Base-by-base conservation (phyloP, 108 stramenopile species). In the Mediolabrus comicus region DNA sequence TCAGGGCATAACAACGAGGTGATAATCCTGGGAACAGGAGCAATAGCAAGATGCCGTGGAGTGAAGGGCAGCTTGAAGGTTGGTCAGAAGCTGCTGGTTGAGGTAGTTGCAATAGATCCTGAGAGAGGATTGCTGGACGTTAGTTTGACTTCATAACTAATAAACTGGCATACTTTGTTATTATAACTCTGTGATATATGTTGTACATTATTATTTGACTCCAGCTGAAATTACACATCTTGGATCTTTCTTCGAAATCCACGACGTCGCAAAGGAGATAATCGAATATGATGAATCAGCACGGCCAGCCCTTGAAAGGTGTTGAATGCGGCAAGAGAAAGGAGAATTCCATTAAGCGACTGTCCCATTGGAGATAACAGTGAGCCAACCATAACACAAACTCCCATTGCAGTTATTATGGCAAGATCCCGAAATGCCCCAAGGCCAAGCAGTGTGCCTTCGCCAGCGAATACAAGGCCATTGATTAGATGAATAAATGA, bases 391-490 rank as follows among this genome's bases (percentile, higher is more conserved):
- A 94, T 87, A 0, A 55, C 61, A 9, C 36, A 66, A 22, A 83
- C 79, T 13, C 88, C 87, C 9, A 72, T 29, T n/a, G 66, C 67
- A 12, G 90, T 89, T 26, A 85, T 66, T 8, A 78, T 7, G 2
- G 88, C 88, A 62, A 94, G 71, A 19, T 82, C 88, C 17, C 72
- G 63, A 60, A 81, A 95, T 22, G 53, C 33, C 3, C 83, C 85
- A 3, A 87, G 56, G 1, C 93, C 93, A 54, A 90, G 72, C 85
- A 92, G 85, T 27, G 85, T 68, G 0, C 93, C 93, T 65, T 95
- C 93, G 0, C 90, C 93, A 27, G 87, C 86, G 59, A 91, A 86
- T 2, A 83, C 83, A 0, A 86, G 77, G 6, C 93, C 90, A 68
- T 95, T 92, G 2, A 90, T 62, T 10, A 89, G 54, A 62, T 90